Evolutionary conservation across 2,329 filamentous ascomycete species (phyloP), one percentile per base, ranked within the genome.

Genomic region (Cadophora luteo-olivacea): DNA sequence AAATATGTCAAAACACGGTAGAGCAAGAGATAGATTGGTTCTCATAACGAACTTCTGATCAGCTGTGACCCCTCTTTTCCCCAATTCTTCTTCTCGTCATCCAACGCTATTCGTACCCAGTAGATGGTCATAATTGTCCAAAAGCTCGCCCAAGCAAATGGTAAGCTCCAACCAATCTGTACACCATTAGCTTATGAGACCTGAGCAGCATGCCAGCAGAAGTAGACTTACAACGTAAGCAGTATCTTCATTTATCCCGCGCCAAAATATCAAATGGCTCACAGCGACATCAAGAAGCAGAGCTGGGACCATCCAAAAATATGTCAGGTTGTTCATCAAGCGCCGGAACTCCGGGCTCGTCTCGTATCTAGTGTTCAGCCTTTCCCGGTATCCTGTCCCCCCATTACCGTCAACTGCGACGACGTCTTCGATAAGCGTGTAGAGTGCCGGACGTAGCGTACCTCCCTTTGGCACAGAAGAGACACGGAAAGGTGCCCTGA

Each of bases 341-440:
- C 81, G 79, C 36, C 85, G 80, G 77, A 87, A 87, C 25, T 81
- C 77, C 73, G 85, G 83, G 74, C 82, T 84, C 2, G 84, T 83
- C 75, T 84, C 82, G 74, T 86, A 86, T 45, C 85, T 79, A 48
- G 81, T 75, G 73, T 86, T 85, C 41, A 87, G 78, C 3, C 82
- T 76, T 72, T 85, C 82, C 52, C 85, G 80, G 77, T 83, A 87
- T 65, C 82, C 82, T 6, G 84, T 86, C 7, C 83, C 83, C 25
- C 84, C 85, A 16, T 78, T 81, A 5, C 85, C 85, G 68, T 87
- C 84, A 4, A 86, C 84, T 2, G 84, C 84, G 52, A 82, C 80
- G 32, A 87, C 79, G 71, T 87, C 85, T 68, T 87, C 85, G 70
- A 87, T 84, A 70, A 86, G 79, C 8, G 80, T 81, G 77, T 87